Percentiles rank a stretch among this genome's conserved stretches.
phyloP scores from a whole-genome alignment of 2,329 filamentous ascomycete genomes.

The Colletotrichum orbiculare region DNA sequence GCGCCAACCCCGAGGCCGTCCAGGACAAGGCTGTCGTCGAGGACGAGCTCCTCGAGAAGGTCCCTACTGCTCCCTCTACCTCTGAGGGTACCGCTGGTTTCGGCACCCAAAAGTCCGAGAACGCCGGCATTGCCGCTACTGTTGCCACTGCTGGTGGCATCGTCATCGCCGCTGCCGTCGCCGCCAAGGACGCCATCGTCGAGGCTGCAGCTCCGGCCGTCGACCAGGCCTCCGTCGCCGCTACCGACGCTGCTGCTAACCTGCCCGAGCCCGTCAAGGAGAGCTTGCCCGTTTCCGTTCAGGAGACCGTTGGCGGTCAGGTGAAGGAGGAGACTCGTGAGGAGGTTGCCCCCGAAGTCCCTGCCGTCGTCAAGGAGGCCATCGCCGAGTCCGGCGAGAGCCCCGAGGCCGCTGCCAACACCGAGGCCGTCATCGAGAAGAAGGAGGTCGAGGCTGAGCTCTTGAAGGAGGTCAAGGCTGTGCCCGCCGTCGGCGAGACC shows the following conservation, averaged over 20 bases:
- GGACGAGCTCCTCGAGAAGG: constrained; percentile 75
- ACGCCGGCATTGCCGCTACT: constrained; percentile 51
- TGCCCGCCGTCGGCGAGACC: constrained; percentile 48
- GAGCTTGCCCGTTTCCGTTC: constrained; percentile 60
- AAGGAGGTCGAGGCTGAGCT: constrained; percentile 79
- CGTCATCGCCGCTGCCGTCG: constrained; percentile 48
- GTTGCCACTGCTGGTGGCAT: constrained; percentile 51
- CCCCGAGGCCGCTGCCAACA: constrained; percentile 78
- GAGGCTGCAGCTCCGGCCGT: constrained; percentile 53
- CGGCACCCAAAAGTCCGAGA: constrained; percentile 64
- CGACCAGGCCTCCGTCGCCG: constrained; percentile 47
- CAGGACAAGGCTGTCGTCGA: constrained; percentile 78
- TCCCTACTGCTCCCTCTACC: constrained; percentile 69
- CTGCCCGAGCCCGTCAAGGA: constrained; percentile 67
- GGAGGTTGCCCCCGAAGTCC: constrained; percentile 62
- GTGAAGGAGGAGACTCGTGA: constrained; percentile 55
- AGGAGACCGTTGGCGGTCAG: constrained; percentile 58
- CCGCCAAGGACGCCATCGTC: constrained; percentile 40
- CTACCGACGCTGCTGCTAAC: constrained; percentile 54
- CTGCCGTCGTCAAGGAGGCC: constrained; percentile 67
- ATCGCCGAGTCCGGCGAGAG: constrained; percentile 66
- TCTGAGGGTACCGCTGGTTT: constrained; percentile 65
- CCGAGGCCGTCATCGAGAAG: constrained; percentile 79
- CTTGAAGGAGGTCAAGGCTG: constrained; percentile 68
- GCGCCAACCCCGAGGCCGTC: constrained; percentile 72